These are phyloP conservation scores for Rutstroemia sp. DNA, from an alignment of 2,329 filamentous ascomycete genomes.

Conservation along the genomic window DNA sequence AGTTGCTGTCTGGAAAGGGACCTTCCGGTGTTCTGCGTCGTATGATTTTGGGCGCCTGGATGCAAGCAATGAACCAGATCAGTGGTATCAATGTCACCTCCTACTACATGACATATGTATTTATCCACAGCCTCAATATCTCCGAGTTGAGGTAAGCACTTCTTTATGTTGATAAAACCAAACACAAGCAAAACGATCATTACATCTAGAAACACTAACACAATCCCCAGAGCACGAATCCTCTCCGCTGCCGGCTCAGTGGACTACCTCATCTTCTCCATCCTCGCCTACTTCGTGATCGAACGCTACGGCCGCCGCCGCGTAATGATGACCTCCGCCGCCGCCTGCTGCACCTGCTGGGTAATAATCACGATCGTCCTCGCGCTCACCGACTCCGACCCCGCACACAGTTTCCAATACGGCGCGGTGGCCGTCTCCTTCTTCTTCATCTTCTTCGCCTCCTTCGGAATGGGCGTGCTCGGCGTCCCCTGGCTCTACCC, in stretches of 20 bases:
- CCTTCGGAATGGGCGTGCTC: conserved; percentile 37
- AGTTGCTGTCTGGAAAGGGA: conserved; percentile 31
- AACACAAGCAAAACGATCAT: too few relatives aligned
- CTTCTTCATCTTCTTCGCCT: conserved; percentile 47
- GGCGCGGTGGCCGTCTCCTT: conserved; percentile 40
- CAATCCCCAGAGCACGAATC: conserved; percentile 31
- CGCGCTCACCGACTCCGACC: conserved; percentile 15
- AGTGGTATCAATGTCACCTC: conserved; percentile 37
- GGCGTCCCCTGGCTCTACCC: conserved; percentile 39
- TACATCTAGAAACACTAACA: neutral
- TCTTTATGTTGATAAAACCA: neutral
- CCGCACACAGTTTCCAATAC: conserved; percentile 32
- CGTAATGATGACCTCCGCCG: conserved; percentile 45
- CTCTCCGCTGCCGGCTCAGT: conserved; percentile 39
- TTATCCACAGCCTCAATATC: conserved; percentile 19
- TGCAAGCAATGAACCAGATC: conserved; percentile 46
- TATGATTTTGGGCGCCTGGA: conserved; percentile 41
- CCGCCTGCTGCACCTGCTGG: conserved; percentile 41
- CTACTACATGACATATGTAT: conserved; percentile 31
- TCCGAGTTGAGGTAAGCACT: conserved; percentile 13
- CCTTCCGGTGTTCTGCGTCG: conserved; percentile 46
- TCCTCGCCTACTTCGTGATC: conserved; percentile 24
- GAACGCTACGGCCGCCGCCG: conserved; percentile 58
- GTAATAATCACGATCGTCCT: conserved; percentile 33
- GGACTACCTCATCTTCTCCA: conserved; percentile 38